Conservation (phyloP, 192 early-diverging fungal species). For the Podila minutissima region DNA sequence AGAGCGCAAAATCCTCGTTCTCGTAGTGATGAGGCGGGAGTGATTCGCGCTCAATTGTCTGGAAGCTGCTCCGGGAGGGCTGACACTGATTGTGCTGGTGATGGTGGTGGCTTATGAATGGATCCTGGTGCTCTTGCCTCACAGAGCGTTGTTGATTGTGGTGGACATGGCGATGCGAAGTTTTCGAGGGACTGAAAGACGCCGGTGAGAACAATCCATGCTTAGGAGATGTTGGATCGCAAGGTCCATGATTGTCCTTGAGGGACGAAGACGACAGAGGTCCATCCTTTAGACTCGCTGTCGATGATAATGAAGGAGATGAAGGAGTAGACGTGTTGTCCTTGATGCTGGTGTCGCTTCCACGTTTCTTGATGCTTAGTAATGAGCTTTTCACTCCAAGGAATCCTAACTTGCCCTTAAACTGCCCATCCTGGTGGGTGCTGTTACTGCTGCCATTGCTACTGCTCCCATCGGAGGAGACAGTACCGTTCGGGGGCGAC, state of each 20-base stretch:
- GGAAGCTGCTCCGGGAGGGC: not conserved
- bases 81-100: not conserved
- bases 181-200: conserved; percentile 5
- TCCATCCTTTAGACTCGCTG: not conserved
- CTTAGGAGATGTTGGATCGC: conserved; percentile 6
- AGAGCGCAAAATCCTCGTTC: conserved; percentile 34
- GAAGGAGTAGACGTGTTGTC: not conserved
- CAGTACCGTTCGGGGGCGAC: not conserved
- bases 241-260: not conserved
- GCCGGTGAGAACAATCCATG: conserved; percentile 2
- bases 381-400: conserved; percentile 8
- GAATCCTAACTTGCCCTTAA: not conserved
- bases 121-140: not conserved
- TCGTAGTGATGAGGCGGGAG: conserved; percentile 28
- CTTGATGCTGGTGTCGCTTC: conserved; percentile 25
- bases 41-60: not conserved
- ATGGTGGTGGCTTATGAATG: not conserved
- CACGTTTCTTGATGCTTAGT: conserved; percentile 25
- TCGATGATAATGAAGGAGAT: conserved; percentile 2
- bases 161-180: not conserved
- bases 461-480: not conserved
- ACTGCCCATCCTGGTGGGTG: not conserved
- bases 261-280: conserved; percentile 5
- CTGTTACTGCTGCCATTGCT: not conserved
- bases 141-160: not conserved